A percentile compares a stretch with the other conserved stretches of the same genome.
phyloP scores from a whole-genome alignment of 257 asterid genomes.

The Sherardia arvensis region DNA sequence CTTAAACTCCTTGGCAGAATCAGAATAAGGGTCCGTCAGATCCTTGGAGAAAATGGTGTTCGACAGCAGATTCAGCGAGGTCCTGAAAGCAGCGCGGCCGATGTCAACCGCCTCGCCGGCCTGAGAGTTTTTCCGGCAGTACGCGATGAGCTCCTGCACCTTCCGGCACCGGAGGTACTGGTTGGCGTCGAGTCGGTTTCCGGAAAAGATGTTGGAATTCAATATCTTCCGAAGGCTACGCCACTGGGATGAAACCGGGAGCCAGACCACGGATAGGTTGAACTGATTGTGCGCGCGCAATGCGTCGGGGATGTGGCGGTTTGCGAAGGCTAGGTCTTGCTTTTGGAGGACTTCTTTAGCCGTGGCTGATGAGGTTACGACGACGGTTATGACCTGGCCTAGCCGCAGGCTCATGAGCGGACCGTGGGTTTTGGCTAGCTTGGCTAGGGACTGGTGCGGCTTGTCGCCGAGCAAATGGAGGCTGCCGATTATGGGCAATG shows the following conservation, averaged over 20 bases:
- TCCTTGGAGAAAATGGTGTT: conserved; percentile 50
- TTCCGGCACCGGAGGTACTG: conserved; percentile 43
- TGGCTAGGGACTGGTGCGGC: conserved; percentile 56
- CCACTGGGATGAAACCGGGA: conserved; percentile 54
- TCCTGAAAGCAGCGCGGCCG: conserved; percentile 21
- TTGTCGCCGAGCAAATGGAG: conserved; percentile 62
- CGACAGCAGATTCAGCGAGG: conserved; percentile 39
- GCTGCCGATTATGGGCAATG: conserved; percentile 64
- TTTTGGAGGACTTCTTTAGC: conserved; percentile 59
- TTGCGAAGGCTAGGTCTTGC: conserved; percentile 55
- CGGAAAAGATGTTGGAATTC: conserved; percentile 52
- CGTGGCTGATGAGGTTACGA: conserved; percentile 45
- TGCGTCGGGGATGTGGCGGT: conserved; percentile 42
- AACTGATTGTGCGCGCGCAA: conserved; percentile 50
- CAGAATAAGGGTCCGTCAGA: conserved; percentile 32
- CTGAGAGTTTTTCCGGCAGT: conserved; percentile 20
- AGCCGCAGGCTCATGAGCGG: conserved; percentile 59
- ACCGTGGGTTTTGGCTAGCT: conserved; percentile 49
- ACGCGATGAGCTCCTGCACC: conserved; percentile 30
- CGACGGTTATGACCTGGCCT: conserved; percentile 46
- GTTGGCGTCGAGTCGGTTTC: conserved; percentile 51
- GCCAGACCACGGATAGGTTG: conserved; percentile 59
- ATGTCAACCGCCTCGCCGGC: conserved; percentile 28
- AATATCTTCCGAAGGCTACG: conserved; percentile 49
- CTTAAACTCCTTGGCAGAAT: conserved; percentile 43